phyloP scores from a whole-genome alignment of 2,329 filamentous ascomycete species.

The Allantophomopsis cytisporea region DNA sequence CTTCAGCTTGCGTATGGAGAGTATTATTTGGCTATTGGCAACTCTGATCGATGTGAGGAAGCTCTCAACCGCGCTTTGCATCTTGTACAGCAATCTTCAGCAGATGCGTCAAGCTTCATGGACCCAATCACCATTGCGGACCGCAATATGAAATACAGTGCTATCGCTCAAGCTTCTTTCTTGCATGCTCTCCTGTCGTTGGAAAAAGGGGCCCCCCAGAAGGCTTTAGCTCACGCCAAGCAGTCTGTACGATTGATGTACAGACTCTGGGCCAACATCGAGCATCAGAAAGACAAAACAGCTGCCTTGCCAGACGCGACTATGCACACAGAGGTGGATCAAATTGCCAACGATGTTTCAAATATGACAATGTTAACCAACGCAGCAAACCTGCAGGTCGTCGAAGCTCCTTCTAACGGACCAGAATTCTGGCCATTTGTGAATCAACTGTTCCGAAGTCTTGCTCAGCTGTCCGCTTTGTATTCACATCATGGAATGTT shows the following conservation, averaged over 20 bases:
- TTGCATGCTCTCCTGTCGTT: slow-evolving; percentile 20
- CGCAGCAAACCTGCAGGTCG: too few species aligned
- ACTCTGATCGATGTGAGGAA: slow-evolving; percentile 39
- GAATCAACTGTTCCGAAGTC: slow-evolving; percentile 54
- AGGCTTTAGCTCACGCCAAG: slow-evolving; percentile 42
- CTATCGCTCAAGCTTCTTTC: slow-evolving; percentile 21
- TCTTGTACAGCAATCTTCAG: slow-evolving; percentile 2
- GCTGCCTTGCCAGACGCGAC: not conserved
- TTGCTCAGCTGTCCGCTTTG: slow-evolving; percentile 62
- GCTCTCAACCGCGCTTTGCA: slow-evolving; percentile 12
- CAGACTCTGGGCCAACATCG: slow-evolving; percentile 22
- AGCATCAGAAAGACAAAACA: slow-evolving; percentile 9
- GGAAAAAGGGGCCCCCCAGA: slow-evolving; percentile 36
- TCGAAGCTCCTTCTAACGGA: slow-evolving; percentile 23
- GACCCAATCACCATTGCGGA: slow-evolving; percentile 5
- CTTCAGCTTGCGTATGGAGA: slow-evolving; percentile 65
- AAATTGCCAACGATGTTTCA: slow-evolving; percentile 17
- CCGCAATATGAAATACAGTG: slow-evolving; percentile 11
- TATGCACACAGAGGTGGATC: slow-evolving; percentile 11
- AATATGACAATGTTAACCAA: slow-evolving; percentile 15
- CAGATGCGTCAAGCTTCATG: slow-evolving; percentile 4
- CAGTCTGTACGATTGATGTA: slow-evolving; percentile 35
- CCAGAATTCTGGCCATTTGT: slow-evolving; percentile 73
- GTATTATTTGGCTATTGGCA: slow-evolving; percentile 55
- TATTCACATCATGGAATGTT: slow-evolving; percentile 79